Evolutionary conservation across 2,329 filamentous ascomycete species (phyloP).

Genomic region (Arthrobotrys musiformis): DNA sequence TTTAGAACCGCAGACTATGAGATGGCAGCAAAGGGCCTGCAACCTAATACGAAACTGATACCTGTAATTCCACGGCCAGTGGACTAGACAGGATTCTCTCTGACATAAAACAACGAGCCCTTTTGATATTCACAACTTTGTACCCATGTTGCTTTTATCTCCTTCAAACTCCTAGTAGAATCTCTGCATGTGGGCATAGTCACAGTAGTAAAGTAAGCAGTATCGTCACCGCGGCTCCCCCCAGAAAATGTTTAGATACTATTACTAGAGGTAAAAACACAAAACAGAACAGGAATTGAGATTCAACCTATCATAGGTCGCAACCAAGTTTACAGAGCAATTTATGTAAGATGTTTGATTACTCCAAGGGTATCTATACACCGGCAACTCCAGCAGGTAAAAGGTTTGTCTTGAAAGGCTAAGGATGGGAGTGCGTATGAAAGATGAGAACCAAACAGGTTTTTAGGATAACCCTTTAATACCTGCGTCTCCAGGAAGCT

Average conservation of each 20-base stretch:
- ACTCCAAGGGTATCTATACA: constrained; percentile 39
- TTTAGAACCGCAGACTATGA: constrained; percentile 6
- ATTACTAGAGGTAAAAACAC: too few relatives aligned
- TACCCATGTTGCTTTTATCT: background rate
- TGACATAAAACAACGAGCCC: background rate
- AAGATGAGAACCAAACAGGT: background rate
- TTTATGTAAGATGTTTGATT: background rate
- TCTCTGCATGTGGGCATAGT: background rate
- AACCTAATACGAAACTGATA: constrained; percentile 13
- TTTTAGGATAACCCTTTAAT: background rate
- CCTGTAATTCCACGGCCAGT: background rate
- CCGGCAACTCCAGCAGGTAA: constrained; percentile 31
- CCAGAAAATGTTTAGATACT: background rate
- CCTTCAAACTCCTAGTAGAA: background rate
- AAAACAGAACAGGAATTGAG: background rate
- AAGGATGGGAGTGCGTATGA: background rate
- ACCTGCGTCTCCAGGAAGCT: background rate
- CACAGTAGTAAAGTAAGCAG: too few relatives aligned
- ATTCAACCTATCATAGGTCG: background rate
- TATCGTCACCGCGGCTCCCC: too few relatives aligned
- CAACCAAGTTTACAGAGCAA: background rate
- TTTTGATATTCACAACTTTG: background rate
- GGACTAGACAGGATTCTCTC: background rate
- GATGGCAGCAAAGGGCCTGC: background rate
- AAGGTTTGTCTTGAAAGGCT: background rate